phyloP scores from a whole-genome alignment of 768 basidiomycete genomes.

The Boletellus ananiceps region DNA sequence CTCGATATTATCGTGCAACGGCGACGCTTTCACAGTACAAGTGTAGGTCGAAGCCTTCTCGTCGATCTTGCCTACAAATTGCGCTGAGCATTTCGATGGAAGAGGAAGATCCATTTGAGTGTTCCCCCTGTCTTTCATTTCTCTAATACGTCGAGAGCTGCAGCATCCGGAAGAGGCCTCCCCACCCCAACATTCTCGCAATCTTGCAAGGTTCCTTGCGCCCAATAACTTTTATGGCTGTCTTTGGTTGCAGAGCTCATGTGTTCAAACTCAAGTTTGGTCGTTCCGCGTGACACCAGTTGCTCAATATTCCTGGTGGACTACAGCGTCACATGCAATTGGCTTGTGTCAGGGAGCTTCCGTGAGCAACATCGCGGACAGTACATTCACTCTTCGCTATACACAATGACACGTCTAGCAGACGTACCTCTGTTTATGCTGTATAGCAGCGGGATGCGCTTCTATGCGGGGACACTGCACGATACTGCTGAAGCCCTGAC shows the following conservation, averaged over 20 bases:
- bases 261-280: neutral
- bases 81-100: constrained; percentile 5
- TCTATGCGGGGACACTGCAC: constrained; percentile 2
- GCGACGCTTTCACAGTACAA: neutral
- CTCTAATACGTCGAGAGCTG: no score
- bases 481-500: constrained; percentile 1
- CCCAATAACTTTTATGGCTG: no score
- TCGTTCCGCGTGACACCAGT: neutral
- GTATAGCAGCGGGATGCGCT: constrained; percentile 5
- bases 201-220: no score
- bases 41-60: neutral
- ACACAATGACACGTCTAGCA: constrained; percentile 1
- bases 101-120: neutral
- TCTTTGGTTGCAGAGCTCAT: neutral
- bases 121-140: no score
- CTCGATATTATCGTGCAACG: constrained; percentile 3
- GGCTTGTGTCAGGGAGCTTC: neutral
- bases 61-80: neutral
- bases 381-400: constrained; percentile 5
- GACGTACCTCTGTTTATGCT: no score
- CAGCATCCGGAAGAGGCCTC: no score
- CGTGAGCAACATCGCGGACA: neutral
- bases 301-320: neutral
- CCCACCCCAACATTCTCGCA: no score
- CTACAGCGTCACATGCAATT: constrained; percentile 1